Evolutionary conservation across 2,329 filamentous ascomycete genomes (phyloP).

Genomic region (Diaporthe sp.): DNA sequence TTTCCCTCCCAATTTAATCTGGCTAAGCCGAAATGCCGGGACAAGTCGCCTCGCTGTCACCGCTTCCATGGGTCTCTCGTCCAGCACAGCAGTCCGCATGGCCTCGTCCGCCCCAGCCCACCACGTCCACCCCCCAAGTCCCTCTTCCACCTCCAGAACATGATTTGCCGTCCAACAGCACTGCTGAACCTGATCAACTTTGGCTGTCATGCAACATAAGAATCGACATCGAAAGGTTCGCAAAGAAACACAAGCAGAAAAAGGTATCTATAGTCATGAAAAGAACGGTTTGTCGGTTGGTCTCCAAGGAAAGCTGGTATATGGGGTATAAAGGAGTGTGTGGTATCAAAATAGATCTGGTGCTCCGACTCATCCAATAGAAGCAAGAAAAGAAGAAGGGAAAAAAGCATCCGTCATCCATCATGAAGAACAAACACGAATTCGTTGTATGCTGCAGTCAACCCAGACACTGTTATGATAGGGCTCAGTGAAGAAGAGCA

Average conservation of each 20-base stretch:
- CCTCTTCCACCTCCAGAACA: not conserved
- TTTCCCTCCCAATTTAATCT: not conserved
- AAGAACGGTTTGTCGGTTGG: slow-evolving; percentile 37
- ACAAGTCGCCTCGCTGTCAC: not conserved
- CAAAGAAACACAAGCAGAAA: slow-evolving; percentile 16
- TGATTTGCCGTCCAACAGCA: not conserved
- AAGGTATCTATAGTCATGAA: slow-evolving; percentile 37
- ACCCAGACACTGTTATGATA: slow-evolving; percentile 13
- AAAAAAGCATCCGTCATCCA: slow-evolving; percentile 37
- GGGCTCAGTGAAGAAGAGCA: slow-evolving; percentile 3
- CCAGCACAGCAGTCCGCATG: not conserved
- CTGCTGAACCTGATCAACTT: not conserved
- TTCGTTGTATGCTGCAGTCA: not conserved
- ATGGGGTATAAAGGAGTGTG: slow-evolving; percentile 42
- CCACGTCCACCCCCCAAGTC: not conserved
- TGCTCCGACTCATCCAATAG: slow-evolving; percentile 32
- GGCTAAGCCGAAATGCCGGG: not conserved
- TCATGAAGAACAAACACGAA: slow-evolving; percentile 39
- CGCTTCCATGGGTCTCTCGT: not conserved
- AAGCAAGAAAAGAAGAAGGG: slow-evolving; percentile 14
- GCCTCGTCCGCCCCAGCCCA: not conserved
- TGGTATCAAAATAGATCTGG: slow-evolving; percentile 39
- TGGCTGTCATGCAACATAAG: slow-evolving; percentile 12
- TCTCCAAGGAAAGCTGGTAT: slow-evolving; percentile 30
- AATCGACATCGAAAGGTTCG: slow-evolving; percentile 11